Base-by-base conservation (phyloP, 2,329 filamentous ascomycete species). In the Sporothrix dimorphospora region DNA sequence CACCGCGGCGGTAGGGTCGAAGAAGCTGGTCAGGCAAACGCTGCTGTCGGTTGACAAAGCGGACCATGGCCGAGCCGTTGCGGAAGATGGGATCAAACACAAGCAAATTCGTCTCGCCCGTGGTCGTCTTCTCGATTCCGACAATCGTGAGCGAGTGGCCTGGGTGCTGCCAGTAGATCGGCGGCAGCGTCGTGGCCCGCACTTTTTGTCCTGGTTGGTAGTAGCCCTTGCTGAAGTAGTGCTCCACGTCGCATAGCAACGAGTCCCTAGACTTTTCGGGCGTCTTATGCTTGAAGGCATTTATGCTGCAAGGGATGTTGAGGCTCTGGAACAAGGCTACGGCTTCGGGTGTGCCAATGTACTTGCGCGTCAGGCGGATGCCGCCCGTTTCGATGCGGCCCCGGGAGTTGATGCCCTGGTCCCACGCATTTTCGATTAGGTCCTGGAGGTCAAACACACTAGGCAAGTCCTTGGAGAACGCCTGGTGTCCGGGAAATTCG, bases 81-180 rank as follows among this genome's bases (percentile, higher is more conserved):
- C 87, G 89, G 79, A 93, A 94, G 82, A 92, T 92, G 0, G 95
- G 94, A 79, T 98, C 94, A 79, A 97, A 97, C 14, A 97, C 92
- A 0, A 98, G 84, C 21, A 98, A 83, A 76, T 92, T 92, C 69
- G 85, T 83, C 21, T 84, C 83, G 34, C 92, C 92, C 73, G 91
- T 86, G 45, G 81, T 83, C 38, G 86, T 87, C 75, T 87, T 88
- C 80, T 98, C 94, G 34, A 97, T 85, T 0, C 95, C 95, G 71
- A 98, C 85, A 69, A 98, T 94, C 0, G 94, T 97, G 83, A 97
- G 85, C 1, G 94, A 98, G 80, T 98, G 95, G 2, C 94, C 91
- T 75, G 90, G 89, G 76, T 96, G 93, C 79, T 98, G 95, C 74
- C 97, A 90, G 81, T 98, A 98, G 53, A 98, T 90, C 0, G 96